Conservation (phyloP, 345 rosid genomes). For the Boechera retrofracta region DNA sequence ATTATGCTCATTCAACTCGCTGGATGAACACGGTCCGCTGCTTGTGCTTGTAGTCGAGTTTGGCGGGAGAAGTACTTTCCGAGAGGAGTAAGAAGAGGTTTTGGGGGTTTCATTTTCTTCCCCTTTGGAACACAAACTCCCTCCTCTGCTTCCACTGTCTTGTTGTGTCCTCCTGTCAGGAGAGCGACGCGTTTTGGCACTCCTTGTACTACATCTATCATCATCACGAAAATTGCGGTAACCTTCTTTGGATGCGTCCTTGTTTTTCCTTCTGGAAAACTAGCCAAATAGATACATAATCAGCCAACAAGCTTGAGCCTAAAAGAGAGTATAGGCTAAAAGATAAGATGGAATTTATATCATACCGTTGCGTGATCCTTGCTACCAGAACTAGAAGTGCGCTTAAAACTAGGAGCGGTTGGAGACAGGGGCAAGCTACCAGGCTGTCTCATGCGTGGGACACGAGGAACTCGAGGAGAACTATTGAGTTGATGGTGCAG, state of each 20-base stretch:
- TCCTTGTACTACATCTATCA: conserved; percentile 66
- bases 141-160: conserved; percentile 56
- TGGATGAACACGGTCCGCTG: conserved; percentile 82
- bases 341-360: conserved; percentile 7
- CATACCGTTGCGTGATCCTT: conserved; percentile 78
- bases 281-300: conserved; percentile 44
- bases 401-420: conserved; percentile 68
- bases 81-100: conserved; percentile 38
- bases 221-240: conserved; percentile 52
- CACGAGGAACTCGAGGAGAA: conserved; percentile 98
- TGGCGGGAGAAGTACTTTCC: conserved; percentile 49
- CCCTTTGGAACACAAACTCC: conserved; percentile 50
- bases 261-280: conserved; percentile 76
- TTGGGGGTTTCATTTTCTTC: conserved; percentile 54
- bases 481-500: conserved; percentile 98
- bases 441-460: conserved; percentile 88
- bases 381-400: conserved; percentile 73
- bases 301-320: conserved; percentile 31
- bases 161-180: conserved; percentile 68
- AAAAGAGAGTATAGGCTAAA: neutral
- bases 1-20: conserved; percentile 67
- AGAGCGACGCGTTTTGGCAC: conserved; percentile 56
- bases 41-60: conserved; percentile 63
- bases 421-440: conserved; percentile 87
- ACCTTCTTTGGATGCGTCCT: conserved; percentile 70